Evolutionary conservation across 2,329 filamentous ascomycete species (phyloP), one percentile per base, ranked within the genome.

Genomic region (Penicillium sp.): DNA sequence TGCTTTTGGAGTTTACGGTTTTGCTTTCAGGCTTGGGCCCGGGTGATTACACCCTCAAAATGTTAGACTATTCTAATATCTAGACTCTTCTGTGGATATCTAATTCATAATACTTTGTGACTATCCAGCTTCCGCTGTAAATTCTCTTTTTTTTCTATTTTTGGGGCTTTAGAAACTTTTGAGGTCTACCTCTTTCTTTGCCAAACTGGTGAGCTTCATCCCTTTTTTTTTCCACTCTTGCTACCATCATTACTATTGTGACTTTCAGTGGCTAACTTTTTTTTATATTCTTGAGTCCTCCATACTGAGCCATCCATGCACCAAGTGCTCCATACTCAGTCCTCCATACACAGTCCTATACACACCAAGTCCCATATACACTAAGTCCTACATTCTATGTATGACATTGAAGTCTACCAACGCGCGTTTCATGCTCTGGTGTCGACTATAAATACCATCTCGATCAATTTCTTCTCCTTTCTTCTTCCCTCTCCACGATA

Each of bases 1-100:
- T 58, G 66, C 61, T 67, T 66, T 59, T 40, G 66, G 67, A 64
- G 69, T 66, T 57, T 57, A 41, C 17, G 31, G 55, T 57, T 33
- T 59, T 52, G 56, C n/a, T 58, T 63, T 55, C 27, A 27, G 50
- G 48, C 58, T 53, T 45, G 17, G 56, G 51, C 53, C 43, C 31
- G 63, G 59, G 58, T 56, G 59, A 2, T 41, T 47, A 23, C 12
- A 41, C 58, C 51, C 53, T 35, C 60, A 61, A 60, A 67, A 67
- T 60, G 50, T 61, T 66, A 59, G 62, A 60, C 61, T 56, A 56
- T 56, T 56, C 57, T 65, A 66, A 67, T 66, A 55, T 56, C 33
- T 63, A 67, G 54, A 67, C 59, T 65, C 48, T 58, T 57, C 43
- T 47, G 50, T 53, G 42, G 27, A 58, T 61, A 59, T 59, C 57